Percentiles rank a stretch among this genome's conserved stretches.
These are phyloP conservation scores for Claviceps purpurea DNA, from an alignment of 2,329 filamentous ascomycete genomes.

Conservation along the genomic window DNA sequence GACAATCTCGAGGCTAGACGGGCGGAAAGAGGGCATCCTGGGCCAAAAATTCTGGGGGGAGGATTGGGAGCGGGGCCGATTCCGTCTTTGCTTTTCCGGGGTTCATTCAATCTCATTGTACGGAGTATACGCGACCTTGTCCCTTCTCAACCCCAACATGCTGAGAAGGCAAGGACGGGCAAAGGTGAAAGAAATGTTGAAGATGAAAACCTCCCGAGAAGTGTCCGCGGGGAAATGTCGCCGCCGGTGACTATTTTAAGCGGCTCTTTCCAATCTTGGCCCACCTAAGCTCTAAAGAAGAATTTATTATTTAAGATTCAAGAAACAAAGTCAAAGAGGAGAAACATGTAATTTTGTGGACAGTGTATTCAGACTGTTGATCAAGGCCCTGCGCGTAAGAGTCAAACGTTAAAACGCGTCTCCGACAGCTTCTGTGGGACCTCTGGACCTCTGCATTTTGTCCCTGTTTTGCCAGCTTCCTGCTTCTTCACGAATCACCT, in stretches of 20 bases:
- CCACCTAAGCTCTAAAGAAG: too few relatives aligned
- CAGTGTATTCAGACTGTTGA: too few relatives aligned
- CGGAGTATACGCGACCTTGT: too few relatives aligned
- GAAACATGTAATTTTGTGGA: neutral
- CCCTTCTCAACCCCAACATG: too few relatives aligned
- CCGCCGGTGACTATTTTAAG: neutral
- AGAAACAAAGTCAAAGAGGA: neutral
- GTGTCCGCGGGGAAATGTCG: slow-evolving; percentile 16
- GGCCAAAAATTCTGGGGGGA: too few relatives aligned
- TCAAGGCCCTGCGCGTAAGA: too few relatives aligned
- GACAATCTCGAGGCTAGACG: too few relatives aligned
- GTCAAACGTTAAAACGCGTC: too few relatives aligned
- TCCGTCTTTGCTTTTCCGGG: too few relatives aligned
- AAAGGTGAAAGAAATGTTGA: neutral
- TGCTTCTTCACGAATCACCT: neutral
- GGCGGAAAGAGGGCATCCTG: too few relatives aligned
- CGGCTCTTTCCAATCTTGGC: neutral
- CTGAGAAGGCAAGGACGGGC: neutral
- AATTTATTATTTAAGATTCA: neutral
- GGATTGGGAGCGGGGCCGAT: too few relatives aligned
- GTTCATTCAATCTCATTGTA: too few relatives aligned
- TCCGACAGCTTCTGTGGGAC: neutral
- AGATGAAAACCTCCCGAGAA: slow-evolving; percentile 14
- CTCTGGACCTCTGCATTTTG: neutral
- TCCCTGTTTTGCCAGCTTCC: neutral